Percentiles rank a stretch among this genome's conserved stretches.
Evolutionary conservation across 371 early-diverging fungal genomes (phyloP).

Genomic region (Apophysomyces elegans): DNA sequence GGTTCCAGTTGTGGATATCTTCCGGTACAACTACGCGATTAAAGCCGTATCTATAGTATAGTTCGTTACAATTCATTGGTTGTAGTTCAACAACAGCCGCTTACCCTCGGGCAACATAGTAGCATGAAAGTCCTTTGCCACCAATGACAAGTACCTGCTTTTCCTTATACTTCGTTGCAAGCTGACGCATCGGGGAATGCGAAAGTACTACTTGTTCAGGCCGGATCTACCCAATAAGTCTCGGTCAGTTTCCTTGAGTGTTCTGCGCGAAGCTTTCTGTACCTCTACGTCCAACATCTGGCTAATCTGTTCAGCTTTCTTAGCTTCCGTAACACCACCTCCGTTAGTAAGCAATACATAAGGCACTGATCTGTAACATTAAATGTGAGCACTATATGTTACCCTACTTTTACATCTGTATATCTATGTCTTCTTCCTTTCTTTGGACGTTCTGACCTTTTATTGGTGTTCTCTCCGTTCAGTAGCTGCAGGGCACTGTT

Average conservation of each 20-base stretch:
- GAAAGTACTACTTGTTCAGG: slow-evolving; percentile 80
- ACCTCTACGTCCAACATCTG: slow-evolving; percentile 62
- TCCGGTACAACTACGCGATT: slow-evolving; percentile 73
- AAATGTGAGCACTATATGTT: neutral
- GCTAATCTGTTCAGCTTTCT: slow-evolving; percentile 75
- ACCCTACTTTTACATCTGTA: neutral
- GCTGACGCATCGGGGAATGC: slow-evolving; percentile 81
- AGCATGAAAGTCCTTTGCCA: slow-evolving; percentile 63
- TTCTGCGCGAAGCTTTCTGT: slow-evolving; percentile 4
- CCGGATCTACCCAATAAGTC: slow-evolving; percentile 42
- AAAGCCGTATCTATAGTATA: slow-evolving; percentile 72
- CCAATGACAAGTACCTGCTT: slow-evolving; percentile 76
- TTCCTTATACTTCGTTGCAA: slow-evolving; percentile 61
- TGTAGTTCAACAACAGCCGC: neutral
- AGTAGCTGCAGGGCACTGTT: slow-evolving; percentile 59
- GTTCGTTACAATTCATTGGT: neutral
- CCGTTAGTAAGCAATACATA: slow-evolving; percentile 88
- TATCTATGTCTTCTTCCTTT: no score
- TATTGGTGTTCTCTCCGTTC: slow-evolving; percentile 59
- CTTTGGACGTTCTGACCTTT: slow-evolving; percentile 33
- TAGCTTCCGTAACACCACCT: slow-evolving; percentile 80
- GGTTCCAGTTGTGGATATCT: slow-evolving; percentile 75
- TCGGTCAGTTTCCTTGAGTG: neutral
- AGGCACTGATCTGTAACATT: slow-evolving; percentile 59
- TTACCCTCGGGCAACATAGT: slow-evolving; percentile 63